These are phyloP conservation scores for Monosporozyma aquatica DNA, from an alignment of 805 yeast genomes.

Conservation along the genomic window DNA sequence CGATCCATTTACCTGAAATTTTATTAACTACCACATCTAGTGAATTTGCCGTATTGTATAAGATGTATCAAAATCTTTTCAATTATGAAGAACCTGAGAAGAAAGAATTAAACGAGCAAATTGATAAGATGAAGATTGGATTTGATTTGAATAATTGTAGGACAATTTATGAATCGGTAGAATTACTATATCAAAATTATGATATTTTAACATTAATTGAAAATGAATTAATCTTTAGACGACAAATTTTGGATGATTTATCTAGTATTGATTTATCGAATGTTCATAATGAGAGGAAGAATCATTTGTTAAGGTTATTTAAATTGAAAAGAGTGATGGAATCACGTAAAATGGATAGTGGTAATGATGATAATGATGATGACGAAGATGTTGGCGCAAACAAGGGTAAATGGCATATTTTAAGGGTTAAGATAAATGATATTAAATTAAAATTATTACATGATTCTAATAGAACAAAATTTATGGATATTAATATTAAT, in stretches of 20 bases:
- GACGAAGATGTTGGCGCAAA: slow-evolving; percentile 11
- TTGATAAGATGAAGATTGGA: slow-evolving; percentile 59
- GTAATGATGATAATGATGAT: slow-evolving; percentile 18
- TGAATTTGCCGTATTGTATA: slow-evolving; percentile 61
- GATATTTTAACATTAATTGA: slow-evolving; percentile 34
- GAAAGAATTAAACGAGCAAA: slow-evolving; percentile 44
- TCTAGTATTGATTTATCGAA: slow-evolving; percentile 37
- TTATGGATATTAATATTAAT: slow-evolving; percentile 61
- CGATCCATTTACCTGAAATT: slow-evolving; percentile 62
- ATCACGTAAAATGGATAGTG: slow-evolving; percentile 24
- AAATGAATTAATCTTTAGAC: slow-evolving; percentile 41
- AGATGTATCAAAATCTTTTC: slow-evolving; percentile 52
- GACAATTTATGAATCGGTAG: slow-evolving; percentile 40
- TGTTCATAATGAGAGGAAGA: slow-evolving; percentile 32
- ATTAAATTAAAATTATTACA: slow-evolving; percentile 63
- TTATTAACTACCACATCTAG: slow-evolving; percentile 59
- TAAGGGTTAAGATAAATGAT: slow-evolving; percentile 59
- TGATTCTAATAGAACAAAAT: slow-evolving; percentile 15
- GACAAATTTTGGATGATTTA: slow-evolving; percentile 41
- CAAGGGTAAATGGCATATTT: slow-evolving; percentile 38
- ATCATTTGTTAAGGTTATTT: slow-evolving; percentile 35
- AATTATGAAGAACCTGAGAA: slow-evolving; percentile 67
- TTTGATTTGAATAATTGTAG: slow-evolving; percentile 57
- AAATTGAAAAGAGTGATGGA: slow-evolving; percentile 38
- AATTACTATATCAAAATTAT: slow-evolving; percentile 41